Conservation (phyloP, 1,284 basidiomycete species). For the Leccinum pachyderme region DNA sequence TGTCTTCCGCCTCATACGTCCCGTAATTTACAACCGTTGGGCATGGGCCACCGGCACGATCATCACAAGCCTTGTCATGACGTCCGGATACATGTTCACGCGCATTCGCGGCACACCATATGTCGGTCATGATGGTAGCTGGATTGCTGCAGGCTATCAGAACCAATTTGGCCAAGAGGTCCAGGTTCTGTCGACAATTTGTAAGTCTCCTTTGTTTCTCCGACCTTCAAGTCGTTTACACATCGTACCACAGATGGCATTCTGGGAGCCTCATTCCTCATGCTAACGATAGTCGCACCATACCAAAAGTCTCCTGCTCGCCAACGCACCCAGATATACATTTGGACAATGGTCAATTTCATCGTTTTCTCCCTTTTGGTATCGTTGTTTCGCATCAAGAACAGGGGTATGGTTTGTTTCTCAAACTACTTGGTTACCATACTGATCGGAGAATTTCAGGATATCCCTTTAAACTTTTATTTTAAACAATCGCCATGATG, state of each 20-base stretch:
- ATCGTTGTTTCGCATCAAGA: conserved; percentile 91
- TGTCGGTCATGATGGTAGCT: conserved; percentile 61
- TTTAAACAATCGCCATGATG: conserved; percentile 39
- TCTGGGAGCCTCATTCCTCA: conserved; percentile 78
- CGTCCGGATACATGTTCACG: conserved; percentile 95
- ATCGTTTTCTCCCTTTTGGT: conserved; percentile 87
- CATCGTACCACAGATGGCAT: conserved; percentile 67
- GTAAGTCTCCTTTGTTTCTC: conserved; percentile 47
- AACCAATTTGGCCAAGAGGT: conserved; percentile 94
- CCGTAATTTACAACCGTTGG: conserved; percentile 77
- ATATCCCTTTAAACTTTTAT: conserved; percentile 76
- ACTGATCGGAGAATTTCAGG: conserved; percentile 38
- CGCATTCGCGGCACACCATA: conserved; percentile 86
- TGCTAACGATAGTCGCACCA: conserved; percentile 82
- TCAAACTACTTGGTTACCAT: background rate
- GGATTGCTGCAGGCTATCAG: conserved; percentile 87
- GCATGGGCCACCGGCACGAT: conserved; percentile 71
- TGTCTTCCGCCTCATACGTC: conserved; percentile 60
- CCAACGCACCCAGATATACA: conserved; percentile 85
- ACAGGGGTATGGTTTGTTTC: conserved; percentile 57
- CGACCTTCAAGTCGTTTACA: conserved; percentile 7
- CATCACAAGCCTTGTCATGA: conserved; percentile 77
- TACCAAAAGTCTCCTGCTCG: conserved; percentile 70
- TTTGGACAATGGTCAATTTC: conserved; percentile 84
- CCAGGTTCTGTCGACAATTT: conserved; percentile 83